phyloP scores from a whole-genome alignment of 2,329 filamentous ascomycete species.

The Corynespora cassiicola region DNA sequence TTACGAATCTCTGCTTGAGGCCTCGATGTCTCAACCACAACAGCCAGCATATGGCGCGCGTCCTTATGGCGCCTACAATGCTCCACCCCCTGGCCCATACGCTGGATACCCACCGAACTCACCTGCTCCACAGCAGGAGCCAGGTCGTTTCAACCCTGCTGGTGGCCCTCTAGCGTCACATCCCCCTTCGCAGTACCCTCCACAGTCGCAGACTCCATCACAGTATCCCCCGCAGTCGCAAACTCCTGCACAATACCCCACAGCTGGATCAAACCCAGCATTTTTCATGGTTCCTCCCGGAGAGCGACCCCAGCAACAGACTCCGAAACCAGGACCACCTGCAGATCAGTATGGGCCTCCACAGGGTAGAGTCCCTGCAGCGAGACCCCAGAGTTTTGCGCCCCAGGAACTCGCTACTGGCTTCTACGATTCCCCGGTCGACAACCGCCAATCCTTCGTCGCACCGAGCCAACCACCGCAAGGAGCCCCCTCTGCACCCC shows the following conservation, averaged over 20 bases:
- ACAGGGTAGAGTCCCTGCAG: constrained; percentile 40
- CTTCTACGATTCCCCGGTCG: constrained; percentile 55
- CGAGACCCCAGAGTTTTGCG: constrained; percentile 44
- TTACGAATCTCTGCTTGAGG: constrained; percentile 94
- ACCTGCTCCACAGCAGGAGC: constrained; percentile 42
- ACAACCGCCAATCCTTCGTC: constrained; percentile 50
- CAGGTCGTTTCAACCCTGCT: constrained; percentile 33
- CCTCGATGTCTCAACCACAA: constrained; percentile 94
- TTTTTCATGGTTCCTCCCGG: constrained; percentile 47
- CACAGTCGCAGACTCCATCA: constrained; percentile 37
- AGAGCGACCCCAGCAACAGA: constrained; percentile 37
- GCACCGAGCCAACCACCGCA: constrained; percentile 27
- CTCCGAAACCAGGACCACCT: constrained; percentile 33
- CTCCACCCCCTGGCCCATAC: constrained; percentile 36
- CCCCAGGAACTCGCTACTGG: constrained; percentile 57
- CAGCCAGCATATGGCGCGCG: constrained; percentile 79
- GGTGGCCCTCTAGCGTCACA: too few species aligned
- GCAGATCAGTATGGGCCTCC: constrained; percentile 48
- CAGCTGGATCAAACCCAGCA: constrained; percentile 40
- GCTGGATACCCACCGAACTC: constrained; percentile 41
- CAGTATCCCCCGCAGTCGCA: constrained; percentile 40
- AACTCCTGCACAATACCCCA: constrained; percentile 47
- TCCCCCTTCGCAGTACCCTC: too few species aligned
- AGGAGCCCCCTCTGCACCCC: constrained; percentile 32
- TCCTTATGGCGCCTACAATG: constrained; percentile 42